Percentiles rank a stretch among this genome's conserved stretches.
These are phyloP conservation scores for Neurospora sp. DNA, from an alignment of 495 filamentous ascomycete genomes.

Conservation along the genomic window DNA sequence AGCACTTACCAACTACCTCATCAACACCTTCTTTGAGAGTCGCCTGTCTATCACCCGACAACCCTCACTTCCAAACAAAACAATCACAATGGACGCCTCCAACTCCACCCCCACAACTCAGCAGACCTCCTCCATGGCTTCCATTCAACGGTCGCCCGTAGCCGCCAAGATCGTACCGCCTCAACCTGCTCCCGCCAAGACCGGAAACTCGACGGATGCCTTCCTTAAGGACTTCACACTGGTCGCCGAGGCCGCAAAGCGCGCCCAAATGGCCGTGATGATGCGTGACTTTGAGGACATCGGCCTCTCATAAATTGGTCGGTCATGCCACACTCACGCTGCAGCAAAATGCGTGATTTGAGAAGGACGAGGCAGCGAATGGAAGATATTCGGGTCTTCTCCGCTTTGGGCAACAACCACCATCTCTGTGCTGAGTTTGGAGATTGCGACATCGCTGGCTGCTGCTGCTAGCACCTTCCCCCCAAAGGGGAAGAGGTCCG, in stretches of 20 bases:
- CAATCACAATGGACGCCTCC: conserved; percentile 27
- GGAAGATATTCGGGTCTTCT: neutral
- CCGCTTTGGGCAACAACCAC: neutral
- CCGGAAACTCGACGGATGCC: conserved; percentile 41
- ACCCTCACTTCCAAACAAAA: no score
- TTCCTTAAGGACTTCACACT: conserved; percentile 74
- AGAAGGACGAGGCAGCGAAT: neutral
- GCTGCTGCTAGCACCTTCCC: neutral
- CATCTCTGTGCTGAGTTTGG: neutral
- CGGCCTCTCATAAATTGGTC: conserved; percentile 34
- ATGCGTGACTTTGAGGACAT: conserved; percentile 73
- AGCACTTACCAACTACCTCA: neutral
- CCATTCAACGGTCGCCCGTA: conserved; percentile 15
- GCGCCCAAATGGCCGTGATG: conserved; percentile 78
- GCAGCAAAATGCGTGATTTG: neutral
- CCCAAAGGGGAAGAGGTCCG: neutral
- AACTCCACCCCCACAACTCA: conserved; percentile 21
- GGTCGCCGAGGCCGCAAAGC: conserved; percentile 88
- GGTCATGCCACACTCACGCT: neutral
- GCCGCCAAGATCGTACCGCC: conserved; percentile 23
- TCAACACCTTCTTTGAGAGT: neutral
- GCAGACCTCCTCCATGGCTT: conserved; percentile 17
- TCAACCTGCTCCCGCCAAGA: conserved; percentile 16
- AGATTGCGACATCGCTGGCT: neutral
- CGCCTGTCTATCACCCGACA: neutral